These are phyloP conservation scores for Phlyctochytrium bullatum DNA, from an alignment of 192 early-diverging fungal species.

Conservation along the genomic window DNA sequence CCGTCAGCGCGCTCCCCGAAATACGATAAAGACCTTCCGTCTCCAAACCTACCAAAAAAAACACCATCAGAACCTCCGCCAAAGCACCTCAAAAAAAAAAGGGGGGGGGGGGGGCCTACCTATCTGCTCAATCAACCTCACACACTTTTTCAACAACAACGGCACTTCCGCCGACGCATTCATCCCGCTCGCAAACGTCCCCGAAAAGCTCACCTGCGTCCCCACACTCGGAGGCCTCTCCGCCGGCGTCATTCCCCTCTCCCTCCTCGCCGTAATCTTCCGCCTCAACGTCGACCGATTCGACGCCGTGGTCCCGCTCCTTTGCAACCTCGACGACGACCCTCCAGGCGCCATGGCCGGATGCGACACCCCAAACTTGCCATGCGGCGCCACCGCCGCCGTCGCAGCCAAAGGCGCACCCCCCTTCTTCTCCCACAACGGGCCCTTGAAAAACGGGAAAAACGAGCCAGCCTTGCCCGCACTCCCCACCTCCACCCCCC, in stretches of 20 bases:
- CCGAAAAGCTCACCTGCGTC: slow-evolving; percentile 24
- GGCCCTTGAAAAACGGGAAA: too few relatives aligned
- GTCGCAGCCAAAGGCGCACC: not conserved
- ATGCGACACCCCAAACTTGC: slow-evolving; percentile 5
- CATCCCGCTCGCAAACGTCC: slow-evolving; percentile 32
- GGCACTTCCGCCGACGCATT: slow-evolving; percentile 39
- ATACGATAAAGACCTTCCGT: slow-evolving; percentile 53
- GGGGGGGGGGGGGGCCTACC: slow-evolving; percentile 22
- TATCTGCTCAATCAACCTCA: slow-evolving; percentile 49
- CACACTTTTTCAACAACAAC: slow-evolving; percentile 43
- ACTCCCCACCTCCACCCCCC: not conserved
- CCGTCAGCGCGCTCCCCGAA: slow-evolving; percentile 41
- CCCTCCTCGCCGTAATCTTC: slow-evolving; percentile 22
- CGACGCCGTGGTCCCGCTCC: slow-evolving; percentile 29
- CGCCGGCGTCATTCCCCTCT: slow-evolving; percentile 28
- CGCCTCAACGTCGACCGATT: slow-evolving; percentile 35
- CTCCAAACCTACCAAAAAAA: slow-evolving; percentile 36
- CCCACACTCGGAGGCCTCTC: slow-evolving; percentile 14
- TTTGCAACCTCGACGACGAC: slow-evolving; percentile 27
- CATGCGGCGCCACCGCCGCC: not conserved
- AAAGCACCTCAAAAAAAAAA: slow-evolving; percentile 7
- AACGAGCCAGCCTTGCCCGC: not conserved
- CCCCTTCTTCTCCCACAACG: too few relatives aligned
- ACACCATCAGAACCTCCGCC: not conserved
- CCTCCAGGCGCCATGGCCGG: slow-evolving; percentile 23